phyloP scores from a whole-genome alignment of 306 rosid species.

The Carpinus fangiana region DNA sequence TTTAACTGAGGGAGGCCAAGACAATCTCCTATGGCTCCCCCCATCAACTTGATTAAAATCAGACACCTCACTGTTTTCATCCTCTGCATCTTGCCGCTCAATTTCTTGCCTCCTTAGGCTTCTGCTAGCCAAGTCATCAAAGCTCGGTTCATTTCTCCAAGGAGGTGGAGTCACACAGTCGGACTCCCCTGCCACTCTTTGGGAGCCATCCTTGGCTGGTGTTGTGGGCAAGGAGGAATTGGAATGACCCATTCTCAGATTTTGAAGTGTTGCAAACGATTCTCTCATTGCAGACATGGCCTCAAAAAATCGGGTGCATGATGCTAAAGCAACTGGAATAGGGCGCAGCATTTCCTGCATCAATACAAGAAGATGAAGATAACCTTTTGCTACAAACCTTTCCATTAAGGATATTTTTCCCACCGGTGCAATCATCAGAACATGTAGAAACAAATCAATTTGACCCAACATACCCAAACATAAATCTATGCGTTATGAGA shows the following conservation, averaged over 20 bases:
- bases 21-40: constrained; percentile 48
- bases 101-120: constrained; percentile 47
- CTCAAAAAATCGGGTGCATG: constrained; percentile 90
- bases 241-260: constrained; percentile 72
- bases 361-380: constrained; percentile 4
- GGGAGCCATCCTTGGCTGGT: constrained; percentile 61
- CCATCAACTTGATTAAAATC: constrained; percentile 32
- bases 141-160: constrained; percentile 67
- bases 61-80: constrained; percentile 29
- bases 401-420: not conserved
- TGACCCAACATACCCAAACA: not conserved
- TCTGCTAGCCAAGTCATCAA: constrained; percentile 57
- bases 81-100: constrained; percentile 39
- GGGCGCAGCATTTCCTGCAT: constrained; percentile 96
- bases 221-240: constrained; percentile 47
- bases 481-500: not conserved
- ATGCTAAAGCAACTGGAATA: constrained; percentile 90
- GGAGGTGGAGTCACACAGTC: constrained; percentile 65
- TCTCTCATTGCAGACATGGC: constrained; percentile 99
- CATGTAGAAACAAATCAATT: not conserved
- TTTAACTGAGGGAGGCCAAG: constrained; percentile 55
- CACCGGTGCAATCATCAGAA: not conserved
- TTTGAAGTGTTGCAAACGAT: constrained; percentile 83
- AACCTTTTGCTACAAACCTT: constrained; percentile 2
- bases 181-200: constrained; percentile 50